Percentiles rank a stretch among this genome's conserved stretches.
Evolutionary conservation across 768 basidiomycete genomes (phyloP).

Genomic region (Tylopilus plumbeoviolaceoides): DNA sequence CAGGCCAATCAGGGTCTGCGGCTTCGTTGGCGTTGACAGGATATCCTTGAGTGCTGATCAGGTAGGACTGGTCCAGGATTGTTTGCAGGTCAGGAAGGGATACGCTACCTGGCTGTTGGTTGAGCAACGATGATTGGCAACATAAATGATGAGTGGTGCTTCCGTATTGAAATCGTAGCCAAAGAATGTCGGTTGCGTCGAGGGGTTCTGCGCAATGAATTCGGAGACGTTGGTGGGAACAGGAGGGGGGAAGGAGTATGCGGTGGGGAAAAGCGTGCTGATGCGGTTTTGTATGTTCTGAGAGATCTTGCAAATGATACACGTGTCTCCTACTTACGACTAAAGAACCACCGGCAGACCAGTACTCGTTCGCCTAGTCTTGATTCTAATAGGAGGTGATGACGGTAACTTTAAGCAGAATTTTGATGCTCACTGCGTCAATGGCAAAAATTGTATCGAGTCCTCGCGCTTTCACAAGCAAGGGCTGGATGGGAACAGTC

Average conservation of each 20-base stretch:
- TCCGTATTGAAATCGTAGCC: not conserved
- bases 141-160: not conserved
- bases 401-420: not conserved
- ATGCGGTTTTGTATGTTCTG: not conserved
- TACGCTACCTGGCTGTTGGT: not conserved
- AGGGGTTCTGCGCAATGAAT: not conserved
- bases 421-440: not conserved
- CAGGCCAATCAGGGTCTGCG: conserved; percentile 36
- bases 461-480: not conserved
- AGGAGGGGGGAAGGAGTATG: not conserved
- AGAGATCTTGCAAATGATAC: not conserved
- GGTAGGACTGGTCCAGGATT: conserved; percentile 33
- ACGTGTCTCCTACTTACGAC: not conserved
- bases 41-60: conserved; percentile 37
- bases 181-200: not conserved
- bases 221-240: not conserved
- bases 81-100: conserved; percentile 28
- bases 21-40: conserved; percentile 20
- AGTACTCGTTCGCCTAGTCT: not conserved
- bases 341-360: not conserved
- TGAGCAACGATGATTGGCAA: not conserved
- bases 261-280: not conserved
- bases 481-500: not conserved
- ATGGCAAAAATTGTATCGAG: not conserved
- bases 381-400: not conserved